Percentiles rank a stretch among this genome's conserved stretches.
Evolutionary conservation across 2,329 filamentous ascomycete genomes (phyloP).

Genomic region (Thielaviopsis ethacetica): DNA sequence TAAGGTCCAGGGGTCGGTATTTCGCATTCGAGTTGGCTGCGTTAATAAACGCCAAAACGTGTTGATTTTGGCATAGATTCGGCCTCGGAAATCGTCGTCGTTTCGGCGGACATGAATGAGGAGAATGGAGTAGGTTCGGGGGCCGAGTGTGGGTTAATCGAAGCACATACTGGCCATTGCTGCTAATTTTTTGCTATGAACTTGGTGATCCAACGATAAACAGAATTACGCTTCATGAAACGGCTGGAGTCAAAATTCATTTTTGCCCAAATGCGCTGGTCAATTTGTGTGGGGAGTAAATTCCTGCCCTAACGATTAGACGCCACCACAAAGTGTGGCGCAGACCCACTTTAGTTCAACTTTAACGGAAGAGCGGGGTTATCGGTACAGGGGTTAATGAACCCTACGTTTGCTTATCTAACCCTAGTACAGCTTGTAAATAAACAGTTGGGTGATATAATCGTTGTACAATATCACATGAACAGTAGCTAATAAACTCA

Average conservation of each 20-base stretch:
- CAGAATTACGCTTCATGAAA: slow-evolving; percentile 17
- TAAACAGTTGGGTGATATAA: too few species aligned
- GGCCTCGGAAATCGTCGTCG: background rate
- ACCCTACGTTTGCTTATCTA: background rate
- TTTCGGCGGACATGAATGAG: background rate
- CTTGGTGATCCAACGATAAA: slow-evolving; percentile 13
- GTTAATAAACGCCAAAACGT: background rate
- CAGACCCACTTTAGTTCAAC: background rate
- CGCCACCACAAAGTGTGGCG: background rate
- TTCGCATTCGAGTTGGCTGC: background rate
- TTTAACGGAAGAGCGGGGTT: background rate
- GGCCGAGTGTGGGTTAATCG: background rate
- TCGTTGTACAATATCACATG: too few species aligned
- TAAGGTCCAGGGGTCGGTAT: background rate
- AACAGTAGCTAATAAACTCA: too few species aligned
- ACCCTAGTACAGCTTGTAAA: background rate
- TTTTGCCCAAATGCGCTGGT: slow-evolving; percentile 13
- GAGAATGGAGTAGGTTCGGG: background rate
- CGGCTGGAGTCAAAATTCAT: slow-evolving; percentile 18
- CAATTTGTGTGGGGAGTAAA: slow-evolving; percentile 13
- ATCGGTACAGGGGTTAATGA: background rate
- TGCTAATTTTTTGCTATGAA: slow-evolving; percentile 17
- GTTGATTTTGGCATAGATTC: background rate
- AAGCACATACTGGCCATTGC: slow-evolving; percentile 26
- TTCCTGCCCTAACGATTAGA: slow-evolving; percentile 14